Percentiles rank a stretch among this genome's conserved stretches.
phyloP scores from a whole-genome alignment of 345 rosid genomes.

The Psidium friedrichsthalianum region DNA sequence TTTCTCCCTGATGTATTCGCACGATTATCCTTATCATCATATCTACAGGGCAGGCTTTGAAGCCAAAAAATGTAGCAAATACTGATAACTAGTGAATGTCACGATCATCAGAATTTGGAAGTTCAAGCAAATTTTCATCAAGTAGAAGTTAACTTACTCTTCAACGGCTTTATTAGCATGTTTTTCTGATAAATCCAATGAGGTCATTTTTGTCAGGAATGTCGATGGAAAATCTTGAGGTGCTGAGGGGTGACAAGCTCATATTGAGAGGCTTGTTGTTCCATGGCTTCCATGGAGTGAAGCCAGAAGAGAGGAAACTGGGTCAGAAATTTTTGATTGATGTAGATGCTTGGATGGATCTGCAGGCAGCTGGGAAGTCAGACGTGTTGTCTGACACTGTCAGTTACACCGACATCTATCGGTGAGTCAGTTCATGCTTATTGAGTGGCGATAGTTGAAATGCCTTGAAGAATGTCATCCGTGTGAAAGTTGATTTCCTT shows the following conservation, averaged over 20 bases:
- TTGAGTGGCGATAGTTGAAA: fast-evolving
- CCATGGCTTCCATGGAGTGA: slow-evolving; percentile 83
- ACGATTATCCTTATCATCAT: background rate
- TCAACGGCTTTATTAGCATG: background rate
- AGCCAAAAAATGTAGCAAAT: background rate
- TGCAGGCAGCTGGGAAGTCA: slow-evolving; percentile 53
- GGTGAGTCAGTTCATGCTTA: slow-evolving; percentile 16
- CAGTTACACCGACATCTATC: slow-evolving; percentile 78
- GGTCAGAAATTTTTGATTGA: slow-evolving; percentile 89
- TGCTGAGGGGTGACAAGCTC: slow-evolving; percentile 55
- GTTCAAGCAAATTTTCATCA: background rate
- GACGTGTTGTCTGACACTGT: slow-evolving; percentile 53
- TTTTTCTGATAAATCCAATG: background rate
- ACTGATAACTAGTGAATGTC: background rate
- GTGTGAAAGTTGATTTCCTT: background rate
- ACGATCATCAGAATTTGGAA: background rate
- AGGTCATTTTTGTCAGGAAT: background rate
- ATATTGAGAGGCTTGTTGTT: slow-evolving; percentile 66
- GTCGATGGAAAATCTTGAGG: background rate
- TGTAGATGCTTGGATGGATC: slow-evolving; percentile 93
- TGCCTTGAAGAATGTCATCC: fast-evolving
- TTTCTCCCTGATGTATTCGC: background rate
- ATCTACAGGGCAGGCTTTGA: background rate
- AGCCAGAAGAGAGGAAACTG: slow-evolving; percentile 50
- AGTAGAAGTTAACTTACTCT: background rate